Conservation (phyloP, 108 stramenopile species). For the Fragilariopsis cylindrus region DNA sequence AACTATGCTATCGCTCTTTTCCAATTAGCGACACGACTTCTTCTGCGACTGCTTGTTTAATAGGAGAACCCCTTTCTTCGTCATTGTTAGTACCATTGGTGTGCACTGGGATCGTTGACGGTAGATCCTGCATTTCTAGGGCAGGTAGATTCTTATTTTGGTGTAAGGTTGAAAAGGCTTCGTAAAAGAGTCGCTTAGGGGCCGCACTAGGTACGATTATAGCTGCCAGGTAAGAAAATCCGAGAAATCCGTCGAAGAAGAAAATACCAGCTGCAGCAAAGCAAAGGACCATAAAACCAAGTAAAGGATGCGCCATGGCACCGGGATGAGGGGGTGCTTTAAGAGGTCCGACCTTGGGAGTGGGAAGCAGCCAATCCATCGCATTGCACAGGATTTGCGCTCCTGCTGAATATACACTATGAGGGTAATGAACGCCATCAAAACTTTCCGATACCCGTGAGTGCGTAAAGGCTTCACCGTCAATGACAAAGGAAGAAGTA, state of each 20-base stretch:
- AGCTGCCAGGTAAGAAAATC: constrained; percentile 79
- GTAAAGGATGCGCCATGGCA: constrained; percentile 66
- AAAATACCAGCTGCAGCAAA: constrained; percentile 63
- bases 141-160: constrained; percentile 34
- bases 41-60: constrained; percentile 11
- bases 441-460: constrained; percentile 67
- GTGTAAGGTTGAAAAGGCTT: constrained; percentile 67
- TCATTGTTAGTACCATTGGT: too few species aligned
- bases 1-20: constrained; percentile 14
- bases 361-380: constrained; percentile 80
- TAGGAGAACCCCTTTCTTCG: background rate
- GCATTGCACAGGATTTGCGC: constrained; percentile 83
- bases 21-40: constrained; percentile 16
- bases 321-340: constrained; percentile 48
- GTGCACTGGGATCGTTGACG: background rate
- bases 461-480: constrained; percentile 69
- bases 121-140: constrained; percentile 10
- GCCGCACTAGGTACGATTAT: constrained; percentile 65
- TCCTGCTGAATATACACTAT: constrained; percentile 75
- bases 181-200: constrained; percentile 54
- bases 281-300: constrained; percentile 68
- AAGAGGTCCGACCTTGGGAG: constrained; percentile 1
- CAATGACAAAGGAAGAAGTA: constrained; percentile 72
- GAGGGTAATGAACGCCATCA: constrained; percentile 91
- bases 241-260: constrained; percentile 80